Conservation (phyloP, 2,329 filamentous ascomycete genomes). For the Mycosphaerella sp. region DNA sequence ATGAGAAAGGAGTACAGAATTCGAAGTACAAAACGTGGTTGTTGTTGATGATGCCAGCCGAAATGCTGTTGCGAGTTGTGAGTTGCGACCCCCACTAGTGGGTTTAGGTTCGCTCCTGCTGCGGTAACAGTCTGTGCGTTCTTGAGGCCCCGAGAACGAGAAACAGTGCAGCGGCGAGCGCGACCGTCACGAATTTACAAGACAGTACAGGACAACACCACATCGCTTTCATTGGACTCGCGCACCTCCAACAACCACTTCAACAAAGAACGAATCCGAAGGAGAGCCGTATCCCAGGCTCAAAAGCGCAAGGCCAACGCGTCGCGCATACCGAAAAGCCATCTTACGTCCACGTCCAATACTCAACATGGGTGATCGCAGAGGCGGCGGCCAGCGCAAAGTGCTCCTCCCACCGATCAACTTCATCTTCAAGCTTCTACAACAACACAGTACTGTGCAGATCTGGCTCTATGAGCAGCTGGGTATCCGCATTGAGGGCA, state of each 20-base stretch:
- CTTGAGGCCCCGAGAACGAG: no score
- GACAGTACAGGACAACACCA: no score
- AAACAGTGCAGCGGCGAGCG: no score
- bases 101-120: no score
- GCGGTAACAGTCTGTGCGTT: no score
- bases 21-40: background rate
- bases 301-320: background rate
- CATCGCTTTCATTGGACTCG: no score
- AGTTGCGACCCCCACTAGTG: slow-evolving; percentile 1
- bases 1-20: background rate
- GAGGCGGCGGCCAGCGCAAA: slow-evolving; percentile 51
- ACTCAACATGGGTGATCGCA: slow-evolving; percentile 49
- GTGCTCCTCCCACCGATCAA: slow-evolving; percentile 73
- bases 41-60: background rate
- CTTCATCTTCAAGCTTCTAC: slow-evolving; percentile 90
- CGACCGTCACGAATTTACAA: no score
- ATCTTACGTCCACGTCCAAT: slow-evolving; percentile 24
- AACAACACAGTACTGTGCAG: slow-evolving; percentile 73
- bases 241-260: no score
- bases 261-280: no score
- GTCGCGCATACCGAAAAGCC: background rate
- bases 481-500: slow-evolving; percentile 88
- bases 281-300: no score
- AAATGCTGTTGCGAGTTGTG: background rate
- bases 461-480: slow-evolving; percentile 98